Conservation (phyloP, 2,329 filamentous ascomycete species). For the Calonectria ilicicola region DNA sequence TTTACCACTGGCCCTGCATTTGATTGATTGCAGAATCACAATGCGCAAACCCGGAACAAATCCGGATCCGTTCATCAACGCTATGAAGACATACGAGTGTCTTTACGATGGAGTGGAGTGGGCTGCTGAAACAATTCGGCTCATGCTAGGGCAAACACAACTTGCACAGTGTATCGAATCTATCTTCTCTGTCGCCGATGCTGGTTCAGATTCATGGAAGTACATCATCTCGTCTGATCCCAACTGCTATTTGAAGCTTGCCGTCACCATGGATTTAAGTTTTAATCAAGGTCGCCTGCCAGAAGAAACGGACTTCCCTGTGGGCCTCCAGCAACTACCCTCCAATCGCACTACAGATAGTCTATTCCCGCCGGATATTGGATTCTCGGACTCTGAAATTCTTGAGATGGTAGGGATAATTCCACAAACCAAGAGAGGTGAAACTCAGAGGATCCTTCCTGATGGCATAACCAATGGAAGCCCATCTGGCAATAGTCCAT, state of each 20-base stretch:
- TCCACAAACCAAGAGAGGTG: not conserved
- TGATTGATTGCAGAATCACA: conserved; percentile 1
- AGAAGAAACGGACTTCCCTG: not conserved
- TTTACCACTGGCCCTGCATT: not conserved
- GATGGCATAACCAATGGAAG: not conserved
- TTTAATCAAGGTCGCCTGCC: not conserved
- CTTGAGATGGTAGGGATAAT: not conserved
- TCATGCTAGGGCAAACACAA: not conserved
- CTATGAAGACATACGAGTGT: not conserved
- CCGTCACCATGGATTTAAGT: not conserved
- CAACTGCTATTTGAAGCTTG: not conserved
- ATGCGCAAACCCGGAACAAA: not conserved
- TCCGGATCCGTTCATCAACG: not conserved
- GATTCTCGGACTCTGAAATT: not conserved
- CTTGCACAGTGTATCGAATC: not conserved
- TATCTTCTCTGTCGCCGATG: not conserved
- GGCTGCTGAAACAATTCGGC: not conserved
- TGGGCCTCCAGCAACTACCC: not conserved
- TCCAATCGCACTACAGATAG: not conserved
- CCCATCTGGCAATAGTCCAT: not conserved
- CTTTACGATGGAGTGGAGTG: conserved; percentile 1
- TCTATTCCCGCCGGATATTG: not conserved
- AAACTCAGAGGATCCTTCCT: not conserved
- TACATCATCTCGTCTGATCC: not conserved
- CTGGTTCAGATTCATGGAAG: not conserved